A percentile compares a stretch with the other conserved stretches of the same genome.
phyloP scores from a whole-genome alignment of 331 rosid species.

The Quercus phellos region DNA sequence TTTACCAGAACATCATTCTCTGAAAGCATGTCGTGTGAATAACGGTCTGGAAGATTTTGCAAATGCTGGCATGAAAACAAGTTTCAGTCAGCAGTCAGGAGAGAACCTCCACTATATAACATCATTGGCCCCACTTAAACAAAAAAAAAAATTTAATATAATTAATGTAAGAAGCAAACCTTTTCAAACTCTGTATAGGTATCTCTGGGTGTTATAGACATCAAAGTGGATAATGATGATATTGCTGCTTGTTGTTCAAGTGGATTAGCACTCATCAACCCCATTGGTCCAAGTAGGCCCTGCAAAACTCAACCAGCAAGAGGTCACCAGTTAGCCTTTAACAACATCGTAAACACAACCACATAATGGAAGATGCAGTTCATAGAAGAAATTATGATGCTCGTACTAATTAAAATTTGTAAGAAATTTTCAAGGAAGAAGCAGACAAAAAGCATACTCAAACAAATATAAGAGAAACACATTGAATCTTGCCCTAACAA shows the following conservation, averaged over 20 bases:
- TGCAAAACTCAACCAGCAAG: constrained; percentile 32
- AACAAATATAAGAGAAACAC: neutral
- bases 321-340: neutral
- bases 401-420: neutral
- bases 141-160: constrained; percentile 12
- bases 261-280: constrained; percentile 58
- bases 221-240: constrained; percentile 65
- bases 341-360: neutral
- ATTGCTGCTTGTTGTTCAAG: constrained; percentile 72
- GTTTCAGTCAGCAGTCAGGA: constrained; percentile 25
- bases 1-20: constrained; percentile 62
- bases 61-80: constrained; percentile 58
- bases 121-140: constrained; percentile 19
- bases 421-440: neutral
- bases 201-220: constrained; percentile 80
- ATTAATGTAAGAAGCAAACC: constrained; percentile 34
- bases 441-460: neutral
- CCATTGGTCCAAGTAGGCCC: constrained; percentile 67
- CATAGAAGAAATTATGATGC: neutral
- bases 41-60: constrained; percentile 60
- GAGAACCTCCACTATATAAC: neutral
- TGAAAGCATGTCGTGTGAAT: constrained; percentile 54
- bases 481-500: neutral
- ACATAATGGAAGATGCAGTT: neutral
- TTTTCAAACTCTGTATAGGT: constrained; percentile 76